Percentiles rank a stretch among this genome's conserved stretches.
These are phyloP conservation scores for Aureobasidium musti DNA, from an alignment of 2,329 filamentous ascomycete genomes.

Conservation along the genomic window DNA sequence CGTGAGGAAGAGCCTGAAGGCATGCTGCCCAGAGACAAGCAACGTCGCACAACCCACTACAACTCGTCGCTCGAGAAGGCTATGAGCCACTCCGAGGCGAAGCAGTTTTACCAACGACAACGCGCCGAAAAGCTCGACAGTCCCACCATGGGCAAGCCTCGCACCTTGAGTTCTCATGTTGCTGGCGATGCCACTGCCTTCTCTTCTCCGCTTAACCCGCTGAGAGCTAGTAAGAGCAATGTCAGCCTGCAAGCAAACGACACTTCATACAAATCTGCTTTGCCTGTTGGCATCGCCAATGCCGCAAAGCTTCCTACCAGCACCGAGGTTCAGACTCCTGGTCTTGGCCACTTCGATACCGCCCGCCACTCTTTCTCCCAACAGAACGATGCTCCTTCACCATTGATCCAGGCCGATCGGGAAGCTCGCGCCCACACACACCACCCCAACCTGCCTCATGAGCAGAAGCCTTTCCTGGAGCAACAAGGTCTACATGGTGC, in stretches of 20 bases:
- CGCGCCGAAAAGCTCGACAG: conserved; percentile 62
- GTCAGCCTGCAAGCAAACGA: conserved; percentile 30
- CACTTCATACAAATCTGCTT: conserved; percentile 39
- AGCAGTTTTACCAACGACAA: conserved; percentile 91
- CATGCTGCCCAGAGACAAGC: conserved; percentile 54
- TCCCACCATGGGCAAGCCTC: conserved; percentile 46
- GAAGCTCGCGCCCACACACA: conserved; percentile 52
- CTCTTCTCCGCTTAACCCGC: conserved; percentile 46
- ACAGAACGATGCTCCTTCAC: conserved; percentile 45
- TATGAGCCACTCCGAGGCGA: conserved; percentile 91
- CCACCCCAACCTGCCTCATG: conserved; percentile 57
- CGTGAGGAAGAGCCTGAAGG: conserved; percentile 38
- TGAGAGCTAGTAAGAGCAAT: conserved; percentile 47
- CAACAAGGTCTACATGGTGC: conserved; percentile 60
- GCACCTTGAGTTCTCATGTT: conserved; percentile 48
- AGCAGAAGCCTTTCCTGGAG: conserved; percentile 57
- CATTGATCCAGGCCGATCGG: conserved; percentile 51
- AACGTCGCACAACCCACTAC: conserved; percentile 80
- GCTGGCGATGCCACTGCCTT: conserved; percentile 43
- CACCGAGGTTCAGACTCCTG: conserved; percentile 39
- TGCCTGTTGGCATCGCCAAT: conserved; percentile 42
- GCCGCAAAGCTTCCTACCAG: conserved; percentile 39
- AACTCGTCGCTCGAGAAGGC: conserved; percentile 92
- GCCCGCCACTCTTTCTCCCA: conserved; percentile 38
- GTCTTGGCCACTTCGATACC: conserved; percentile 37